These are phyloP conservation scores for Phytophthora idaei DNA, from an alignment of 352 stramenopile genomes.

Conservation along the genomic window DNA sequence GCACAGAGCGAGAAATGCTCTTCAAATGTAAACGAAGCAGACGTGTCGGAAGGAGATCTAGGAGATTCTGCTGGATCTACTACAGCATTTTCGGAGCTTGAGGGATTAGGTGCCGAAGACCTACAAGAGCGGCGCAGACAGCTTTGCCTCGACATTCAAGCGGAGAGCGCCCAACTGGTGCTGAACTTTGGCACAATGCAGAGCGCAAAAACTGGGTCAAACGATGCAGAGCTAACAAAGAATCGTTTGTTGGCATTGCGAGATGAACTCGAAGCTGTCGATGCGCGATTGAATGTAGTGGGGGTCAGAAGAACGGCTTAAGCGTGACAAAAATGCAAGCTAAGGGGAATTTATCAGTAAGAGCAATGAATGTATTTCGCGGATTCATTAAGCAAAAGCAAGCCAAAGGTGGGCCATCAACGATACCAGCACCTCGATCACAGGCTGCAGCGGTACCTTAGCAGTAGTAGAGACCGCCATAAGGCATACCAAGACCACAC, in stretches of 20 bases:
- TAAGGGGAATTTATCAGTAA: no score
- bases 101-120: constrained; percentile 17
- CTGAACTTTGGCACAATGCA: constrained; percentile 34
- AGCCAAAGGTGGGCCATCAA: no score
- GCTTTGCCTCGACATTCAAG: constrained; percentile 62
- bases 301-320: no score
- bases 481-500: constrained; percentile 29
- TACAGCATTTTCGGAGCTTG: constrained; percentile 10
- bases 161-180: constrained; percentile 52
- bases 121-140: constrained; percentile 45
- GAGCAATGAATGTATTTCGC: no score
- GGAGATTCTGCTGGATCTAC: background rate
- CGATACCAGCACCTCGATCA: no score
- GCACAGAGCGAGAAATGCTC: background rate
- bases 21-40: constrained; percentile 1
- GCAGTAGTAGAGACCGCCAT: constrained; percentile 36
- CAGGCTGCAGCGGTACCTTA: constrained; percentile 2
- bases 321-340: no score
- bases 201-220: constrained; percentile 1
- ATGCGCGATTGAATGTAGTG: constrained; percentile 14
- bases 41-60: background rate
- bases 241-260: constrained; percentile 23
- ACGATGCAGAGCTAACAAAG: constrained; percentile 19
- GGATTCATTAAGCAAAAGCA: no score
- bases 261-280: constrained; percentile 34